Conservation (phyloP, 179 eudicot species). For the Dionaea muscipula region DNA sequence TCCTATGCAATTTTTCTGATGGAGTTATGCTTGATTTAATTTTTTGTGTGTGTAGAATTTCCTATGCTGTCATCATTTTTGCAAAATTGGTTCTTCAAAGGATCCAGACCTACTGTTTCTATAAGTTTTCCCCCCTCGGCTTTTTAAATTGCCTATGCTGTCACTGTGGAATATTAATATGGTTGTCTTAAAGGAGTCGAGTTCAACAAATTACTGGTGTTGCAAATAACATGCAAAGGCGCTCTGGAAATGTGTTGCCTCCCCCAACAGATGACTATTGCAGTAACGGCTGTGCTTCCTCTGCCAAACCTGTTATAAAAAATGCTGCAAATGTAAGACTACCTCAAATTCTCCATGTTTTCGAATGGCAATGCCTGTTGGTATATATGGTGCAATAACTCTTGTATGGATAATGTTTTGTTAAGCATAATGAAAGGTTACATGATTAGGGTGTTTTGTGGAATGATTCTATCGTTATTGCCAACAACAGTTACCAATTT, state of each 20-base stretch:
- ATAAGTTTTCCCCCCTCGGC: background rate
- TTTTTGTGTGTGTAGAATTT: no score
- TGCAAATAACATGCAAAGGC: conserved; percentile 41
- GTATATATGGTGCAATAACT: no score
- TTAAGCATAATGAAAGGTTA: no score
- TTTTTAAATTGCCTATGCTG: conserved; percentile 1
- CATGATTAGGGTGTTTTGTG: no score
- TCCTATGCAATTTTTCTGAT: no score
- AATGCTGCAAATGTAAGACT: conserved; percentile 43
- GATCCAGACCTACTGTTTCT: no score
- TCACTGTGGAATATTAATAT: background rate
- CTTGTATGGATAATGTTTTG: no score
- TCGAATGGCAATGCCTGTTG: background rate
- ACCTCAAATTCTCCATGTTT: background rate
- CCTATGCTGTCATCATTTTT: no score
- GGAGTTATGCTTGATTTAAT: no score
- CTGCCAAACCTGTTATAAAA: conserved; percentile 29
- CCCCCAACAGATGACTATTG: conserved; percentile 52
- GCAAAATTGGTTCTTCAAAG: no score
- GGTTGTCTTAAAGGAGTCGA: conserved; percentile 43
- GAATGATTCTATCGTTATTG: no score
- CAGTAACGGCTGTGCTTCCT: conserved; percentile 19
- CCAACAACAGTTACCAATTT: no score
- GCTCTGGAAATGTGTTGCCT: conserved; percentile 65
- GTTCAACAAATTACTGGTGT: conserved; percentile 84